Conservation (phyloP, 495 filamentous ascomycete species). For the Ascodesmis nigricans region DNA sequence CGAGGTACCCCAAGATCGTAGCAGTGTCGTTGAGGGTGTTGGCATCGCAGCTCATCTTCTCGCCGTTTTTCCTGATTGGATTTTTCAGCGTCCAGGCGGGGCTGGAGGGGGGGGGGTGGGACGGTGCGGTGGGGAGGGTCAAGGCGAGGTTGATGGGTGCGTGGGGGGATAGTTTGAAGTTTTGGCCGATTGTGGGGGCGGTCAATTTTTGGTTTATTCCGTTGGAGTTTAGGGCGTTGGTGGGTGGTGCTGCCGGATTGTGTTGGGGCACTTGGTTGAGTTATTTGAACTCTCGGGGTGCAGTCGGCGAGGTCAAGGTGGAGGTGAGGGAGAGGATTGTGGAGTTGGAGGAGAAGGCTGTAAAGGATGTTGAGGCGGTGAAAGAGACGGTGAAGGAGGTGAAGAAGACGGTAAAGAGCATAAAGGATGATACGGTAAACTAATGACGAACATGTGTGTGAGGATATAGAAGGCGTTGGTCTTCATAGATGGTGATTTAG, state of each 20-base stretch:
- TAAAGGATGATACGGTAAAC: background rate
- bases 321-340: no score
- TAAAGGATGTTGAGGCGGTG: no score
- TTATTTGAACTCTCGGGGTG: conserved; percentile 2
- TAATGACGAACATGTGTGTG: no score
- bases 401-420: conserved; percentile 1
- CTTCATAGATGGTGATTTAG: no score
- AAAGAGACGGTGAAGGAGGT: no score
- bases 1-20: conserved; percentile 33
- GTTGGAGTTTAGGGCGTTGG: conserved; percentile 54
- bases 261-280: conserved; percentile 8
- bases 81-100: conserved; percentile 68
- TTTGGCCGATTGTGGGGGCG: conserved; percentile 78
- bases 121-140: conserved; percentile 45
- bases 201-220: conserved; percentile 70
- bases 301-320: no score
- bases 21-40: conserved; percentile 53
- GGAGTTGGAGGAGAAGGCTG: no score
- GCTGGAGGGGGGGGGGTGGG: conserved; percentile 33
- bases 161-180: conserved; percentile 56
- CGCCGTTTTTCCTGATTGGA: conserved; percentile 71
- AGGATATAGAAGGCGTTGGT: no score
- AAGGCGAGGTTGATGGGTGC: conserved; percentile 54
- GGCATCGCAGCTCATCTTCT: conserved; percentile 64
- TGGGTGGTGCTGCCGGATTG: conserved; percentile 33